Conservation (phyloP, 2,329 filamentous ascomycete species). For the Pseudopyricularia cyperi region DNA sequence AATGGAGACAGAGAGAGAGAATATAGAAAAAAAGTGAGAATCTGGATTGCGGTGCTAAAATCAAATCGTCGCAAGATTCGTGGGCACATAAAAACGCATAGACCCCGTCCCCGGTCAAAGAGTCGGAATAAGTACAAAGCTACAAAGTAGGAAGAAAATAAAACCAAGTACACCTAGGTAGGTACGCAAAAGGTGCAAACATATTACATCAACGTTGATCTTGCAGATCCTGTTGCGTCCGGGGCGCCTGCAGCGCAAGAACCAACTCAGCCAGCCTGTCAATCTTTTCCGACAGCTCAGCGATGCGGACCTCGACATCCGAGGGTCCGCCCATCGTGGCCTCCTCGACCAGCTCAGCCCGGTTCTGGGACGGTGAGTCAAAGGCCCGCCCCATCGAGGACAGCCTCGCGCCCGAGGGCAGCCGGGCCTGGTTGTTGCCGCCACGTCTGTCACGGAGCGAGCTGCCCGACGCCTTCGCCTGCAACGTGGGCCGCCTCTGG, state of each 20-base stretch:
- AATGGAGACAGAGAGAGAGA: too few relatives aligned
- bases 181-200: too few relatives aligned
- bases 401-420: background rate
- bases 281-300: constrained; percentile 43
- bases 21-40: too few relatives aligned
- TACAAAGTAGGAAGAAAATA: too few relatives aligned
- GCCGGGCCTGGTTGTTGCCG: background rate
- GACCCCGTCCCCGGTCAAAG: too few relatives aligned
- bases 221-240: background rate
- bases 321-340: constrained; percentile 9
- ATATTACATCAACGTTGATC: too few relatives aligned
- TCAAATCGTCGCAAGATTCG: too few relatives aligned
- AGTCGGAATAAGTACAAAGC: too few relatives aligned
- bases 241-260: constrained; percentile 30
- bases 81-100: too few relatives aligned
- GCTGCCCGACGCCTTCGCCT: background rate
- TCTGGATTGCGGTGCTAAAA: too few relatives aligned
- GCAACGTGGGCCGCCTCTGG: constrained; percentile 30
- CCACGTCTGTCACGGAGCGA: constrained; percentile 3
- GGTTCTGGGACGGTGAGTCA: background rate
- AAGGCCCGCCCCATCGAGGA: background rate
- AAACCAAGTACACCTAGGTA: too few relatives aligned
- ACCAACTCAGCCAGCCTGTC: constrained; percentile 42
- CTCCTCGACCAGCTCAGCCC: constrained; percentile 7
- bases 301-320: constrained; percentile 28